These are phyloP conservation scores for Talaromyces sp. DNA, from an alignment of 2,329 filamentous ascomycete genomes.

Conservation along the genomic window DNA sequence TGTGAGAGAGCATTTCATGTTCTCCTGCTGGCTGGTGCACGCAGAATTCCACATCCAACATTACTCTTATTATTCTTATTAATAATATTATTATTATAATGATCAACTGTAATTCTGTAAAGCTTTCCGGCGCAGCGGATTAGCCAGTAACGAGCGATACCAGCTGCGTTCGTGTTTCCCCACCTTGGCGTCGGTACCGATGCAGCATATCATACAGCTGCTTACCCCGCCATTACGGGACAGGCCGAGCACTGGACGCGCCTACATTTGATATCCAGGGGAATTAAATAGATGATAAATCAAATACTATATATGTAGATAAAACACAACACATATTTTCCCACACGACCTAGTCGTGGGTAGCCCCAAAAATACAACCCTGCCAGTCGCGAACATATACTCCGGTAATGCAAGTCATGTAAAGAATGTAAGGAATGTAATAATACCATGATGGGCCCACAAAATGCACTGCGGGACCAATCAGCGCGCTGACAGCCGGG, in stretches of 20 bases:
- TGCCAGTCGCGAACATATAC: too few species aligned
- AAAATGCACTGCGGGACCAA: neutral
- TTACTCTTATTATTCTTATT: too few species aligned
- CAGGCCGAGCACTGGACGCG: neutral
- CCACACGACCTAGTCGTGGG: neutral
- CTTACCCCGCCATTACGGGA: neutral
- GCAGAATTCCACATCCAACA: neutral
- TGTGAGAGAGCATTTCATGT: too few species aligned
- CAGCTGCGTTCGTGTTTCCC: neutral
- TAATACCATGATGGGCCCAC: neutral
- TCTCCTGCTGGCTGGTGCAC: neutral
- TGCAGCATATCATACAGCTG: neutral
- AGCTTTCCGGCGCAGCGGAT: neutral
- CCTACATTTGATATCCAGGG: neutral
- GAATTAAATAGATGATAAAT: neutral
- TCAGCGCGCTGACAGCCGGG: neutral
- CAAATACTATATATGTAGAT: neutral
- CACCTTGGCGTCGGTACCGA: neutral
- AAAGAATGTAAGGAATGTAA: neutral
- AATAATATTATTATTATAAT: too few species aligned
- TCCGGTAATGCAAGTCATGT: too few species aligned
- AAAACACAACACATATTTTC: neutral
- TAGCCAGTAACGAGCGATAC: neutral
- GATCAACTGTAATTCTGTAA: too few species aligned
- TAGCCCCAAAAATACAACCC: too few species aligned